These are phyloP conservation scores for Trametes gibbosa DNA, from an alignment of 768 basidiomycete species.

Conservation along the genomic window DNA sequence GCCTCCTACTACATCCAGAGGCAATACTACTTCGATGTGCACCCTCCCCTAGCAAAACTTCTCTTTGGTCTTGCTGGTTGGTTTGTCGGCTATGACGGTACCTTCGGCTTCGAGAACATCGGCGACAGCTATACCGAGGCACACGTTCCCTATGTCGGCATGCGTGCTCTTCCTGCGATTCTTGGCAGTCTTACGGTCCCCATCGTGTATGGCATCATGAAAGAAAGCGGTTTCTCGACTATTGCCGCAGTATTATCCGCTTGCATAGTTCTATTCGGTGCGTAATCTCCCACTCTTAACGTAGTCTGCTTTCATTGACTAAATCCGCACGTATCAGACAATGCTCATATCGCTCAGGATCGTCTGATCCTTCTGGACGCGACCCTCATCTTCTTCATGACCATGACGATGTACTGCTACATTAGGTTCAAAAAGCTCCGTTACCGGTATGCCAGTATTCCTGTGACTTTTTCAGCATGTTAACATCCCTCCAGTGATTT, in stretches of 20 bases:
- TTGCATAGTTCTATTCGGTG: conserved; percentile 82
- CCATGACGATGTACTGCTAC: conserved; percentile 90
- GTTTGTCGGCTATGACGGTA: conserved; percentile 95
- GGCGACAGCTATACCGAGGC: conserved; percentile 87
- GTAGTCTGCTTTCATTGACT: neutral
- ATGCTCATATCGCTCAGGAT: conserved; percentile 94
- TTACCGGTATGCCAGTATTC: conserved; percentile 58
- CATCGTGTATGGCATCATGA: conserved; percentile 94
- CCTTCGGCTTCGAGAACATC: conserved; percentile 92
- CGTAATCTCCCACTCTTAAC: conserved; percentile 30
- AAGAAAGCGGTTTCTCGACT: conserved; percentile 94
- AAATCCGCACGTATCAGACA: conserved; percentile 71
- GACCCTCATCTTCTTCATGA: conserved; percentile 92
- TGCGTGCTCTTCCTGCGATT: conserved; percentile 90
- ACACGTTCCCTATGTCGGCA: conserved; percentile 91
- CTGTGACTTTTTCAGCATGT: neutral
- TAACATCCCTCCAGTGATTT: conserved; percentile 62
- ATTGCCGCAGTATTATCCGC: conserved; percentile 90
- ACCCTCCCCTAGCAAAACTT: conserved; percentile 95
- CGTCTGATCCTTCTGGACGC: conserved; percentile 96
- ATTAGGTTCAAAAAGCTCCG: conserved; percentile 93
- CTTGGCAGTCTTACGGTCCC: conserved; percentile 89
- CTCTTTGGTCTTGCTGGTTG: conserved; percentile 92
- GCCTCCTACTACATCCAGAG: conserved; percentile 90
- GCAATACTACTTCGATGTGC: conserved; percentile 99